These are phyloP conservation scores for Senna tora DNA, from an alignment of 306 rosid genomes.

Conservation along the genomic window DNA sequence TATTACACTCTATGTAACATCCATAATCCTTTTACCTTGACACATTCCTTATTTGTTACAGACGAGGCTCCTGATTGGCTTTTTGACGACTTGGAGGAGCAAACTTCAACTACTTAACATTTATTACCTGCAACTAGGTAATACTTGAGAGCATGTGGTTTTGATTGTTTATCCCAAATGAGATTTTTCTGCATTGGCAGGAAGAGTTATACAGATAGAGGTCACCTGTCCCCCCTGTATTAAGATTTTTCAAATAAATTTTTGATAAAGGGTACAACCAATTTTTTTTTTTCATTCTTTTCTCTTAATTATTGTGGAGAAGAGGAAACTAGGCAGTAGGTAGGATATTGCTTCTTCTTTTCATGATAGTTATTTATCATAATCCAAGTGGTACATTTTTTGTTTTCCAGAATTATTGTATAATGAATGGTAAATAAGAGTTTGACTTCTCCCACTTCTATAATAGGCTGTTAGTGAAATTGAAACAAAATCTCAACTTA, in stretches of 20 bases:
- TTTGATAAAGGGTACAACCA: conserved; percentile 42
- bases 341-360: conserved; percentile 33
- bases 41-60: conserved; percentile 36
- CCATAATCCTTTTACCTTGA: conserved; percentile 31
- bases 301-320: conserved; percentile 18
- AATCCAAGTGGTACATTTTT: conserved; percentile 29
- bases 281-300: conserved; percentile 47
- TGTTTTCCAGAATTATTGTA: conserved; percentile 37
- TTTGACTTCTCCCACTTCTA: conserved; percentile 4
- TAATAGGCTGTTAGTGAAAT: conserved; percentile 14
- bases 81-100: conserved; percentile 37
- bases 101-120: conserved; percentile 30
- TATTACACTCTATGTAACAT: conserved; percentile 7
- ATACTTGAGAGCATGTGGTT: conserved; percentile 36
- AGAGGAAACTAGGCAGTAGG: conserved; percentile 21
- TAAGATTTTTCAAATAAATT: conserved; percentile 41
- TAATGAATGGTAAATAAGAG: conserved; percentile 31
- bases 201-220: conserved; percentile 46
- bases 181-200: conserved; percentile 35
- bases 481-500: conserved; percentile 8
- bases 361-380: conserved; percentile 32
- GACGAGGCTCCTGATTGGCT: conserved; percentile 48
- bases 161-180: conserved; percentile 36
- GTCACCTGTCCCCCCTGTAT: conserved; percentile 33
- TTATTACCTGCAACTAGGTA: conserved; percentile 39